Percentiles rank a stretch among this genome's conserved stretches.
phyloP scores from a whole-genome alignment of 345 rosid genomes.

The Stellera chamaejasme region DNA sequence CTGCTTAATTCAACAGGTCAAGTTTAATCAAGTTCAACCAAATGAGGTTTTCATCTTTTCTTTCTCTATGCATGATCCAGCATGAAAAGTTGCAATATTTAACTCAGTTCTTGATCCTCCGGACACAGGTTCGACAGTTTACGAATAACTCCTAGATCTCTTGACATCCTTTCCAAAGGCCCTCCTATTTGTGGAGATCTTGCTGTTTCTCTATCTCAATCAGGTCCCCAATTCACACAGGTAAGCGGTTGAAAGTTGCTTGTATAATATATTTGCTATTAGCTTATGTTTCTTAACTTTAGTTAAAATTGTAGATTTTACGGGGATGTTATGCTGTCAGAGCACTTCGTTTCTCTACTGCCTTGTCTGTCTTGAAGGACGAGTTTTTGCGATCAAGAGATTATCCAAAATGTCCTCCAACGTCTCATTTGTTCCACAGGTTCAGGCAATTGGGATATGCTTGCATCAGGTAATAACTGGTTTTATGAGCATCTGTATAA shows the following conservation, averaged over 20 bases:
- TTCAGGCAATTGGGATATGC: constrained; percentile 97
- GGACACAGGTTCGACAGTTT: constrained; percentile 85
- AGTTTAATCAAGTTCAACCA: background rate
- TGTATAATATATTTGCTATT: background rate
- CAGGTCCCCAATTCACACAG: constrained; percentile 98
- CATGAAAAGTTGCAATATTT: constrained; percentile 13
- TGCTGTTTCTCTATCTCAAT: constrained; percentile 91
- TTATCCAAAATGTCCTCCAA: constrained; percentile 94
- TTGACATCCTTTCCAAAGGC: constrained; percentile 82
- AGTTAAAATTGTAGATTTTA: constrained; percentile 45
- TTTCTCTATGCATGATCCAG: constrained; percentile 5
- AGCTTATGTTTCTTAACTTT: constrained; percentile 18
- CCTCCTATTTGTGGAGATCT: constrained; percentile 96
- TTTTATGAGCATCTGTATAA: constrained; percentile 1
- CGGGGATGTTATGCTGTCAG: constrained; percentile 82
- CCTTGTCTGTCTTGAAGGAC: constrained; percentile 85
- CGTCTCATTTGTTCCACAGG: constrained; percentile 85
- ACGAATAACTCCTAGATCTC: constrained; percentile 91
- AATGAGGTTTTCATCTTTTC: constrained; percentile 7
- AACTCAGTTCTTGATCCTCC: constrained; percentile 15
- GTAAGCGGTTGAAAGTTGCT: constrained; percentile 29
- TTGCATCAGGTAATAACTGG: constrained; percentile 64
- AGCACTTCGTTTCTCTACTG: constrained; percentile 90
- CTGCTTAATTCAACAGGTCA: background rate
- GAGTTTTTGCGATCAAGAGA: constrained; percentile 98